phyloP scores from a whole-genome alignment of 2,329 filamentous ascomycete species.

The Cryphonectria japonica region DNA sequence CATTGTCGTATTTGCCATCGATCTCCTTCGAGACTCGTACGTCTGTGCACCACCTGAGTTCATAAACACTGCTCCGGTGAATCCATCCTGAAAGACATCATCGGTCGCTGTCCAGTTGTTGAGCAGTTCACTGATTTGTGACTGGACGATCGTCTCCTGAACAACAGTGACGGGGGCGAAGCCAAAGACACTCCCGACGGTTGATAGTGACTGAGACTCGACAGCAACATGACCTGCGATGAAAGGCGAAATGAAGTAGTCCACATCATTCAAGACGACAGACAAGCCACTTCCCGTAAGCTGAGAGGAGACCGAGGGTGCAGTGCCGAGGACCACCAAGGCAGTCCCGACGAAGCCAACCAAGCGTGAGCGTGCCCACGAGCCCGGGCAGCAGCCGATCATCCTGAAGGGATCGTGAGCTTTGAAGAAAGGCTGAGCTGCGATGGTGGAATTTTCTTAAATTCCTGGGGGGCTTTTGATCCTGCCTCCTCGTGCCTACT shows the following conservation, averaged over 20 bases:
- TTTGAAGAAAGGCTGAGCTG: not conserved
- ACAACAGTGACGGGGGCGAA: slow-evolving; percentile 43
- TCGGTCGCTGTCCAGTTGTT: slow-evolving; percentile 38
- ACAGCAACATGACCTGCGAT: slow-evolving; percentile 36
- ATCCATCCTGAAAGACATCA: slow-evolving; percentile 37
- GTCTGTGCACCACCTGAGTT: slow-evolving; percentile 7
- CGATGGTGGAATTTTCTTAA: too few relatives aligned
- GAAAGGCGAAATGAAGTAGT: slow-evolving; percentile 43
- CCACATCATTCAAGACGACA: slow-evolving; percentile 37
- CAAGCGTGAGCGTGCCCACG: not conserved
- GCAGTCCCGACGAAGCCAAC: not conserved
- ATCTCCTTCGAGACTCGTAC: not conserved
- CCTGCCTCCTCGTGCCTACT: not conserved
- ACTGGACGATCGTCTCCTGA: slow-evolving; percentile 31
- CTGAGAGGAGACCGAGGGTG: slow-evolving; percentile 20
- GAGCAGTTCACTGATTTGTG: slow-evolving; percentile 35
- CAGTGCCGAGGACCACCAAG: not conserved
- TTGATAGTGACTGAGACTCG: slow-evolving; percentile 26
- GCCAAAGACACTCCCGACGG: slow-evolving; percentile 35
- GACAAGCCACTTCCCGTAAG: slow-evolving; percentile 39
- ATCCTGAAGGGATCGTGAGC: not conserved
- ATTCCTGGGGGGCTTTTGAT: too few relatives aligned
- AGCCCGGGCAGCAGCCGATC: not conserved
- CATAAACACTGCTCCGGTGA: slow-evolving; percentile 34
- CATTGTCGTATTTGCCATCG: not conserved